Evolutionary conservation across 371 early-diverging fungal species (phyloP), one percentile per base, ranked within the genome.

Genomic region (Encephalitozoon hellem): DNA sequence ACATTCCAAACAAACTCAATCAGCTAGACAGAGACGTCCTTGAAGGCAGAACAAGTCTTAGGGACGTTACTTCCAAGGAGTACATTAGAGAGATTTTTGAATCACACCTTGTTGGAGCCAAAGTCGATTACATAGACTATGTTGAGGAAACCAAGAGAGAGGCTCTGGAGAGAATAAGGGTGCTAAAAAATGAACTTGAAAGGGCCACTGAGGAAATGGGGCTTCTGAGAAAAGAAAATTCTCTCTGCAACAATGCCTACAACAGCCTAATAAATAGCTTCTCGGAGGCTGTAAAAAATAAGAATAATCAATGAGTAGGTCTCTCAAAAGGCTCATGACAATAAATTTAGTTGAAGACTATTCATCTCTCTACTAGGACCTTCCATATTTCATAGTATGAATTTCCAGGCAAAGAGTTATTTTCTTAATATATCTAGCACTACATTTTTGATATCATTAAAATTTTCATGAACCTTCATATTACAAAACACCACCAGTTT

Each of bases 21-120:
- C 26, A 28, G 23, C 49, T 80, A 45, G 77, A 77, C 38, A 12
- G 41, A 15, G 51, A 74, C n/a, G 74, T 80, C 12, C 38, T 55
- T 32, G 53, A 80, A 21, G 45, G 49, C 9, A 21, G 39, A 15
- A 47, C 34, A 34, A 28, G 39, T 39, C 21, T 21, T 15, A 52
- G 55, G 64, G 73, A 74, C 54, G 69, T 80, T 5, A 64, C 67
- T 21, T 59, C 70, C 51, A 47, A 28, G 23, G 67, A 43, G 34
- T 80, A 80, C 39, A 74, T 80, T 8, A 34, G 49, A 25, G 80
- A 80, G 39, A 77, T 80, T 12, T 67, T 77, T 69, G 77, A 77
- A 18, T 69, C 69, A 4, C 38, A 77, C 52, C 30, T 77, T n/a
- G 67, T 72, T 12, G 72, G 77, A 12, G 34, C 51, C 43, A 67